A percentile compares a stretch with the other conserved stretches of the same genome.
Evolutionary conservation across 2,329 filamentous ascomycete species (phyloP).

Genomic region (Scedosporium apiospermum): DNA sequence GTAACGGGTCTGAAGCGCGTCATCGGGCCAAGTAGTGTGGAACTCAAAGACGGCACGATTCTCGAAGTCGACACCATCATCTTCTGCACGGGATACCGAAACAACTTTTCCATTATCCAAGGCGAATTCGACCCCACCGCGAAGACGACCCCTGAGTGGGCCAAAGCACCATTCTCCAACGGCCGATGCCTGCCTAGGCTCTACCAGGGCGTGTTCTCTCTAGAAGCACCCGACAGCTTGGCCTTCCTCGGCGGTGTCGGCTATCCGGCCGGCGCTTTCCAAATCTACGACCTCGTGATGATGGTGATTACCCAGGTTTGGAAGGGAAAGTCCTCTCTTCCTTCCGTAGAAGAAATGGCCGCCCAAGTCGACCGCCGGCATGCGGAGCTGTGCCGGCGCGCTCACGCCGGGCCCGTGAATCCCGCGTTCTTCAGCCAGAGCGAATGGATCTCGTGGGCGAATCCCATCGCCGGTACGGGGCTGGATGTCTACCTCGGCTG

Average conservation of each 20-base stretch:
- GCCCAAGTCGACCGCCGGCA: too few species aligned
- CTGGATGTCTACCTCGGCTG: constrained; percentile 30
- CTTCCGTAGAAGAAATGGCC: not conserved
- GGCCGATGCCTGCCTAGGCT: constrained; percentile 23
- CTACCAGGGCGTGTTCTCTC: constrained; percentile 35
- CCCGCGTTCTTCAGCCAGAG: constrained; percentile 10
- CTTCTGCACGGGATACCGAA: constrained; percentile 24
- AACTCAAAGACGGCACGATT: constrained; percentile 17
- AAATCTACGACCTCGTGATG: constrained; percentile 30
- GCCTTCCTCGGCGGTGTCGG: constrained; percentile 30
- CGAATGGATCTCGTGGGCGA: constrained; percentile 28
- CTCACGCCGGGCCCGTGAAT: too few species aligned
- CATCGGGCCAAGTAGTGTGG: not conserved
- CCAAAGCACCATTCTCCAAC: constrained; percentile 6
- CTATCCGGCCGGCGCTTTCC: constrained; percentile 23
- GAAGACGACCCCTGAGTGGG: constrained; percentile 6
- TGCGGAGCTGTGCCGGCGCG: too few species aligned
- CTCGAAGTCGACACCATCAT: constrained; percentile 21
- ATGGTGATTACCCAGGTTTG: constrained; percentile 36
- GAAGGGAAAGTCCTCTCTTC: constrained; percentile 11
- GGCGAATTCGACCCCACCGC: constrained; percentile 15
- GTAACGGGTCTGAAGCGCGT: constrained; percentile 16
- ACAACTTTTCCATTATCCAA: constrained; percentile 19
- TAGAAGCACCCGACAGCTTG: constrained; percentile 30
- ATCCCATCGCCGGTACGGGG: constrained; percentile 30